phyloP scores from a whole-genome alignment of 805 yeast species.

The Sporopachydermia quercuum region DNA sequence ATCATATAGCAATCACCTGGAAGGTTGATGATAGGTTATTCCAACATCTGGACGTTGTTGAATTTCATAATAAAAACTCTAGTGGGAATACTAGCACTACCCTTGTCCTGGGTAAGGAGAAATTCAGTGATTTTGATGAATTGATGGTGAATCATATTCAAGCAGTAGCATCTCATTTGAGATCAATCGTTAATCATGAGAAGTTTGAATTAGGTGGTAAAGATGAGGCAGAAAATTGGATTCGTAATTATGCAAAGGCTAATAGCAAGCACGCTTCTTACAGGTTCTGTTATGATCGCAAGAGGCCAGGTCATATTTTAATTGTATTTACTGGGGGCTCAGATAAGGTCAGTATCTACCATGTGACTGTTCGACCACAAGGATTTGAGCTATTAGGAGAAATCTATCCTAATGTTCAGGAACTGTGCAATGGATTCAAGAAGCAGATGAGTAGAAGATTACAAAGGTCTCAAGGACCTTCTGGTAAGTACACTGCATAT shows the following conservation, averaged over 20 bases:
- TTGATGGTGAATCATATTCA: conserved; percentile 77
- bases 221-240: conserved; percentile 72
- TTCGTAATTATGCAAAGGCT: conserved; percentile 79
- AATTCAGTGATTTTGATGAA: conserved; percentile 84
- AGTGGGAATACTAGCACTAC: conserved; percentile 45
- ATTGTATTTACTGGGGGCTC: not conserved
- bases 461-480: conserved; percentile 25
- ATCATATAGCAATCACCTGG: conserved; percentile 90
- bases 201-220: conserved; percentile 75
- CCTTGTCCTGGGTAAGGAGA: conserved; percentile 49
- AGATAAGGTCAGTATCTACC: conserved; percentile 59
- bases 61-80: conserved; percentile 43
- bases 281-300: conserved; percentile 80
- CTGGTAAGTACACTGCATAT: not conserved
- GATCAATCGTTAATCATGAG: conserved; percentile 74
- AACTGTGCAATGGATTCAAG: conserved; percentile 91
- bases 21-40: conserved; percentile 81
- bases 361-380: conserved; percentile 76
- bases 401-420: conserved; percentile 77
- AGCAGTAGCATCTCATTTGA: conserved; percentile 68
- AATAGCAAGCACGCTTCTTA: conserved; percentile 83
- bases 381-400: conserved; percentile 65
- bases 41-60: conserved; percentile 83
- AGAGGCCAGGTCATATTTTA: conserved; percentile 87
- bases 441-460: conserved; percentile 24